These are phyloP conservation scores for Verticillium zaregamsianum DNA, from an alignment of 2,329 filamentous ascomycete species.

Conservation along the genomic window DNA sequence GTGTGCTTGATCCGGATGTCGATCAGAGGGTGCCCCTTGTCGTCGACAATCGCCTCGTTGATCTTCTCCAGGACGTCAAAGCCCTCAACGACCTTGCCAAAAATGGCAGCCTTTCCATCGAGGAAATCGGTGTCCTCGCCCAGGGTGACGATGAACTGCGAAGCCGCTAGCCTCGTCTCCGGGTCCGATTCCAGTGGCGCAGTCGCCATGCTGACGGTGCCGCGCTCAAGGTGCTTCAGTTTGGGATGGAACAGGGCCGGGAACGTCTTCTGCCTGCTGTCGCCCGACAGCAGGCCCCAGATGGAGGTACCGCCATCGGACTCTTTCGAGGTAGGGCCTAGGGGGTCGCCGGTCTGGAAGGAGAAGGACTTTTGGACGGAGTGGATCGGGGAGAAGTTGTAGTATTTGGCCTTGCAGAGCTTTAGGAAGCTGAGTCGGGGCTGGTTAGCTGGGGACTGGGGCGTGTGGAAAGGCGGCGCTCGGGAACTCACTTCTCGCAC, in stretches of 20 bases:
- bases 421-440: slow-evolving; percentile 78
- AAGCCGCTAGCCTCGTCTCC: slow-evolving; percentile 77
- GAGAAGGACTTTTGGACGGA: slow-evolving; percentile 93
- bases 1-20: slow-evolving; percentile 95
- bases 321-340: slow-evolving; percentile 76
- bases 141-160: slow-evolving; percentile 91
- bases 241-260: slow-evolving; percentile 80
- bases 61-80: slow-evolving; percentile 93
- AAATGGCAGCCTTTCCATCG: slow-evolving; percentile 91
- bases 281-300: slow-evolving; percentile 75
- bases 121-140: slow-evolving; percentile 86
- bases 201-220: slow-evolving; percentile 98
- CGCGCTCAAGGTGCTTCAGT: slow-evolving; percentile 81
- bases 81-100: slow-evolving; percentile 92
- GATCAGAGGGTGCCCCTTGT: slow-evolving; percentile 80
- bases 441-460: slow-evolving; percentile 44
- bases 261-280: slow-evolving; percentile 70
- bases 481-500: slow-evolving; percentile 82
- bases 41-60: slow-evolving; percentile 83
- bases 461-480: slow-evolving; percentile 1
- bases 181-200: slow-evolving; percentile 70
- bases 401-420: slow-evolving; percentile 98
- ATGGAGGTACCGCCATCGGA: slow-evolving; percentile 93
- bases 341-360: slow-evolving; percentile 91
- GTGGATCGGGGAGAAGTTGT: slow-evolving; percentile 93